Evolutionary conservation across 2,329 filamentous ascomycete species (phyloP).

Genomic region (Ophiostoma sp.): DNA sequence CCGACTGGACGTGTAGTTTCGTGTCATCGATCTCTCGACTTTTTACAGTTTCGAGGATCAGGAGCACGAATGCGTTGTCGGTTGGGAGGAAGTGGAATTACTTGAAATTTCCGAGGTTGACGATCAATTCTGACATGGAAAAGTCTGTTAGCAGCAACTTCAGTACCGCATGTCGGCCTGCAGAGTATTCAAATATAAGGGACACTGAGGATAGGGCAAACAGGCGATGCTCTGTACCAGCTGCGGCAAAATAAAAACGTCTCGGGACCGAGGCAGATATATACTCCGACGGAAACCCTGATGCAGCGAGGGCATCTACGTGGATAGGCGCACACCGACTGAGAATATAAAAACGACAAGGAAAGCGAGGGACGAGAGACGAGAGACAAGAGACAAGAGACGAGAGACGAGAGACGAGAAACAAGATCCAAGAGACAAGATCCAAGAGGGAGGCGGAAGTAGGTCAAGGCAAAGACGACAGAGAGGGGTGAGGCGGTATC

Average conservation of each 20-base stretch:
- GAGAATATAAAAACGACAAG: background rate
- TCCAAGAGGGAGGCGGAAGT: background rate
- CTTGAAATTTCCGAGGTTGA: background rate
- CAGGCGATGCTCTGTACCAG: background rate
- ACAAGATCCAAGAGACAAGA: no score
- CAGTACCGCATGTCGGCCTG: no score
- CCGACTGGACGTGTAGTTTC: background rate
- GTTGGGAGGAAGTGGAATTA: constrained; percentile 1
- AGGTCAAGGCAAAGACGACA: constrained; percentile 1
- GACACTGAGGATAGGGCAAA: background rate
- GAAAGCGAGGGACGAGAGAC: background rate
- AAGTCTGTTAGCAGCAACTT: background rate
- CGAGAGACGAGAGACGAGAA: background rate
- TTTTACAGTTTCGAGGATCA: constrained; percentile 10
- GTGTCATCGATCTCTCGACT: background rate
- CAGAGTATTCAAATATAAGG: background rate
- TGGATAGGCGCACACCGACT: constrained; percentile 3
- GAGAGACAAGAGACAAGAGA: background rate
- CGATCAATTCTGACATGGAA: constrained; percentile 6
- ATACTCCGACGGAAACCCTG: background rate
- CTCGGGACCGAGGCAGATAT: background rate
- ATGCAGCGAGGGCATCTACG: background rate
- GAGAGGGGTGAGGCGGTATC: background rate
- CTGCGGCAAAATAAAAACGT: background rate
- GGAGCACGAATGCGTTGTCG: background rate